Evolutionary conservation across 73 alveolate genomes (phyloP).

Genomic region (Loxodes magnus): DNA sequence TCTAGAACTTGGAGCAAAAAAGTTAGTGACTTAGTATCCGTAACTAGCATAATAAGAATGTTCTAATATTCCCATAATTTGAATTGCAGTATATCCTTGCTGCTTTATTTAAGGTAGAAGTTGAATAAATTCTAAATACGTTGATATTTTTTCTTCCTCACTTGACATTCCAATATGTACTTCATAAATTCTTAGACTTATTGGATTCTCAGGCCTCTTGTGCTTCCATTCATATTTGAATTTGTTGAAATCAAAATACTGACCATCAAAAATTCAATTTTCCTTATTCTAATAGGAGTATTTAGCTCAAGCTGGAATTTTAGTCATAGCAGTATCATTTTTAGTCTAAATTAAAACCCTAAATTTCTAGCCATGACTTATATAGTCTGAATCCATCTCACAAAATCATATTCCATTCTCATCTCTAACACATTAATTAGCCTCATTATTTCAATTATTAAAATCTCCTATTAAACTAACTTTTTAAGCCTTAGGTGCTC

Average conservation of each 20-base stretch:
- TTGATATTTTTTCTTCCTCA: slow-evolving; percentile 75
- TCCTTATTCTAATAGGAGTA: slow-evolving; percentile 51
- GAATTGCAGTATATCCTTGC: slow-evolving; percentile 89
- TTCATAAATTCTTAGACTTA: slow-evolving; percentile 85
- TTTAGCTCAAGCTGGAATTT: slow-evolving; percentile 67
- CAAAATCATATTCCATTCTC: slow-evolving; percentile 29
- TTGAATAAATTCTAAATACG: slow-evolving; percentile 78
- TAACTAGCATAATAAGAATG: slow-evolving; percentile 93
- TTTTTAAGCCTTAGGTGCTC: slow-evolving; percentile 89
- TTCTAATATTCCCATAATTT: slow-evolving; percentile 94
- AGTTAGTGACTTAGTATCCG: slow-evolving; percentile 96
- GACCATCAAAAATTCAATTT: slow-evolving; percentile 48
- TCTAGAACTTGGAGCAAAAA: slow-evolving; percentile 74
- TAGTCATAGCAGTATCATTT: slow-evolving; percentile 36
- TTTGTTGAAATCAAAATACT: slow-evolving; percentile 66
- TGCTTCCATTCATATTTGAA: slow-evolving; percentile 48
- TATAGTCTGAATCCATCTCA: too few species aligned
- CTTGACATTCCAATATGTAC: slow-evolving; percentile 96
- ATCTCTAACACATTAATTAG: slow-evolving; percentile 29
- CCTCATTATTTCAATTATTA: slow-evolving; percentile 58
- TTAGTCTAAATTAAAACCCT: slow-evolving; percentile 32
- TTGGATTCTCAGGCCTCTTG: slow-evolving; percentile 65
- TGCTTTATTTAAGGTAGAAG: slow-evolving; percentile 83
- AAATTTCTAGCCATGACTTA: slow-evolving; percentile 44
- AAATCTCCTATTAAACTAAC: slow-evolving; percentile 56